phyloP scores from a whole-genome alignment of 768 basidiomycete genomes.

The Agrocybe pediades region DNA sequence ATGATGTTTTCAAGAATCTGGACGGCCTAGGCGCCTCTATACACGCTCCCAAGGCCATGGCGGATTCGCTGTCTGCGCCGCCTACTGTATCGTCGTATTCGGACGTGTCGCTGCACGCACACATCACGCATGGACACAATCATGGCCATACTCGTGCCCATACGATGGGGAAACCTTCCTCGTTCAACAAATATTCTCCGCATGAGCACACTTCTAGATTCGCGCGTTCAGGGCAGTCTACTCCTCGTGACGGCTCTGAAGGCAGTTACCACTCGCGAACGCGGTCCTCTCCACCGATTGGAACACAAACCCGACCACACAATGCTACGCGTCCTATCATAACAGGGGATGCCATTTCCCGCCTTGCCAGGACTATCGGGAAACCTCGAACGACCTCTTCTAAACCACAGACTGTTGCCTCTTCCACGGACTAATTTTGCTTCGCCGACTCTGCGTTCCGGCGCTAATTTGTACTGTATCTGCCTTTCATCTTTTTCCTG shows the following conservation, averaged over 20 bases:
- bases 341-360: conserved; percentile 70
- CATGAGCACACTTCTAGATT: conserved; percentile 30
- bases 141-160: conserved; percentile 56
- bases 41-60: conserved; percentile 48
- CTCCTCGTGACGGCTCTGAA: conserved; percentile 40
- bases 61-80: conserved; percentile 43
- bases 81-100: conserved; percentile 32
- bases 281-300: conserved; percentile 63
- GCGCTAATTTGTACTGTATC: background rate
- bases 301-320: conserved; percentile 33
- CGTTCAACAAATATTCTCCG: conserved; percentile 28
- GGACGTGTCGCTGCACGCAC: conserved; percentile 23
- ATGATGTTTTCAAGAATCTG: conserved; percentile 6
- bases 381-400: conserved; percentile 16
- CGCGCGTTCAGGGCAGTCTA: conserved; percentile 45
- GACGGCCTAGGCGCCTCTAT: conserved; percentile 50
- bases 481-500: background rate
- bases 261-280: conserved; percentile 49
- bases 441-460: background rate
- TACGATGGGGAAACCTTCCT: conserved; percentile 49
- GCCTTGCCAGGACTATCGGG: conserved; percentile 64
- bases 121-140: conserved; percentile 20
- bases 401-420: conserved; percentile 13
- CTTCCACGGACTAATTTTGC: conserved; percentile 3
- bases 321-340: conserved; percentile 67